phyloP scores from a whole-genome alignment of 257 asterid genomes.

The Solanum dulcamara region DNA sequence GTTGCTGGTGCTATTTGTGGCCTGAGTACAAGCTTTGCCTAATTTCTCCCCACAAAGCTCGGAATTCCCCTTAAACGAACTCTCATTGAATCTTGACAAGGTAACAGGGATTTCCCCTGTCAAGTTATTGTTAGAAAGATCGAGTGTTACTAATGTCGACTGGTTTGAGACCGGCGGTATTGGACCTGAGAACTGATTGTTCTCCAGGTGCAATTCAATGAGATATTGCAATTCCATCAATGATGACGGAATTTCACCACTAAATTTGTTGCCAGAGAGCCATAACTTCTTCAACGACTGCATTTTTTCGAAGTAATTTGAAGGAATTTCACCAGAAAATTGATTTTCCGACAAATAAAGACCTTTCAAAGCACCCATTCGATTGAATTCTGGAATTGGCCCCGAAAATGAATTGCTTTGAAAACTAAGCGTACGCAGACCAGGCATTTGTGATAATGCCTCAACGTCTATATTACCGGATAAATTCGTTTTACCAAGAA shows the following conservation, averaged over 20 bases:
- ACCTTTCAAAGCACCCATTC: conserved; percentile 38
- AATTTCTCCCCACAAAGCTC: conserved; percentile 44
- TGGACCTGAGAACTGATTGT: conserved; percentile 48
- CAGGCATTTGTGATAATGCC: conserved; percentile 42
- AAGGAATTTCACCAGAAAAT: conserved; percentile 59
- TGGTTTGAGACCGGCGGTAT: conserved; percentile 38
- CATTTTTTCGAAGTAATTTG: conserved; percentile 41
- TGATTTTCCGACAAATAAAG: conserved; percentile 43
- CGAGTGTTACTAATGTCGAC: conserved; percentile 15
- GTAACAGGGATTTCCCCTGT: conserved; percentile 49
- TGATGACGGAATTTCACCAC: conserved; percentile 53
- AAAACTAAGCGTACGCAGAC: conserved; percentile 39
- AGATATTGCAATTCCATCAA: conserved; percentile 21
- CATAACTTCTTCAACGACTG: conserved; percentile 56
- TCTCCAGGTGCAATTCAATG: conserved; percentile 50
- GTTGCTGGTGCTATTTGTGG: background rate
- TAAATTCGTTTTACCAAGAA: conserved; percentile 36
- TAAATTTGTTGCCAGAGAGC: conserved; percentile 47
- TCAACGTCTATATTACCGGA: conserved; percentile 55
- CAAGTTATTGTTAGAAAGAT: conserved; percentile 46
- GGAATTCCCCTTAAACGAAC: conserved; percentile 38
- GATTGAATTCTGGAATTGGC: conserved; percentile 54
- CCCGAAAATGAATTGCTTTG: conserved; percentile 49
- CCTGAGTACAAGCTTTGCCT: conserved; percentile 16
- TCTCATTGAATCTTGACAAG: conserved; percentile 21